Evolutionary conservation across 257 asterid genomes (phyloP), one percentile per base, ranked within the genome.

Genomic region (Solanum appendiculatum): DNA sequence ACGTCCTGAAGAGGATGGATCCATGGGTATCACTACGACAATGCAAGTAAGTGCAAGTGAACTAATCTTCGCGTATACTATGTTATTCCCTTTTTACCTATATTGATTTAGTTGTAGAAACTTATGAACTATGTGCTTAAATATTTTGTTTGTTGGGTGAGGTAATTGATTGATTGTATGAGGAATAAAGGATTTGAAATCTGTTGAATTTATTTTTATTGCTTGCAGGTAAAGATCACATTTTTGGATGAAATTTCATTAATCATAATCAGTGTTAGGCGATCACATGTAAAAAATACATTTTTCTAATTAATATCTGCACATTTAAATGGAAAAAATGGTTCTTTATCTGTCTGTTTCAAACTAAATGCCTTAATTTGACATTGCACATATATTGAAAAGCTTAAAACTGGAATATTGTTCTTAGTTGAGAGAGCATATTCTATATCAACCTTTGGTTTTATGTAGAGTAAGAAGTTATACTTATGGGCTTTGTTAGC

Each of bases 1-100:
- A 70, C 98, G 98, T 31, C 97, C 98, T 0, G 98, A 93, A 82
- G 93, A 86, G 73, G 98, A 95, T 90, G 98, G 98, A 56, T 88
- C 94, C 88, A 90, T 95, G 94, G 87, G 92, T 91, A 75, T 93
- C 87, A 95, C 98, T 58, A 92, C 98, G 72, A 94, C 99, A 58
- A 93, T 95, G 99, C 90, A 91, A 78, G 99, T 95, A 94, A 92
- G 90, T 7, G 31, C 68, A 77, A 40, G 7, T 77, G 58, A 42
- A 40, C 58, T 75, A 1, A 37, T 46, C 58, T 75, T n/a, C 23
- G 5, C 60, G 2, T 77, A 13, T 77, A 7, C 36, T 40, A 20
- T 40, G 58, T 39, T 39, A 4, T n/a, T 40, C 36, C 36, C 34
- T 29, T 80, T 40, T 11, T 9, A 89, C 68, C 86, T 13, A 21